phyloP scores from a whole-genome alignment of 2,329 filamentous ascomycete genomes.

The Ophiostoma sp. region DNA sequence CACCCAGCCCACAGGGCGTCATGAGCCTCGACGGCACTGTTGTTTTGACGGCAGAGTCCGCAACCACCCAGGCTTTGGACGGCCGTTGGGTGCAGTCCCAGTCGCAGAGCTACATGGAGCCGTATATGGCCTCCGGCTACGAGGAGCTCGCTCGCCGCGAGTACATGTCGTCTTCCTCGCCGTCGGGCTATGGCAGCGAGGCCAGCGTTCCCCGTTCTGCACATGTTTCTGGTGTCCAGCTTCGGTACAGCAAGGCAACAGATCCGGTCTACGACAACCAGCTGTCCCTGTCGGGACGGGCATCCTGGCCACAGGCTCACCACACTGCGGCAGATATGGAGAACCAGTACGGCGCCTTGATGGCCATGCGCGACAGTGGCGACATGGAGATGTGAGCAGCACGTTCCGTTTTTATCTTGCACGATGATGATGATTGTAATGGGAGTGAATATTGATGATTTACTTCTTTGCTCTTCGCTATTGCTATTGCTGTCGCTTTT shows the following conservation, averaged over 20 bases:
- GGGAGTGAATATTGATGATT: no score
- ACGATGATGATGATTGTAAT: no score
- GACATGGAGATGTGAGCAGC: slow-evolving; percentile 25
- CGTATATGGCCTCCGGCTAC: slow-evolving; percentile 81
- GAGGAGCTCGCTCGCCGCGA: slow-evolving; percentile 61
- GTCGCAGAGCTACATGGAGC: slow-evolving; percentile 54
- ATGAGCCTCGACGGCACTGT: neutral
- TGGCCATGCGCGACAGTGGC: slow-evolving; percentile 27
- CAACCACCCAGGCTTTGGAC: slow-evolving; percentile 47
- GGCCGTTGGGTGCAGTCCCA: slow-evolving; percentile 45
- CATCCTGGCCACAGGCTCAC: slow-evolving; percentile 45
- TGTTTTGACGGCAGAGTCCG: slow-evolving; percentile 15
- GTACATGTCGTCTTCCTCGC: slow-evolving; percentile 42
- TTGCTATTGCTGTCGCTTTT: neutral
- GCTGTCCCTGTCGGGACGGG: slow-evolving; percentile 21
- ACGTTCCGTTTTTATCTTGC: no score
- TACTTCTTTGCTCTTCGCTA: neutral
- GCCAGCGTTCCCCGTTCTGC: slow-evolving; percentile 16
- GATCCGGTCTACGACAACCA: slow-evolving; percentile 62
- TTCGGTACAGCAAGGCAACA: slow-evolving; percentile 50
- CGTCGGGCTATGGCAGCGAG: slow-evolving; percentile 11
- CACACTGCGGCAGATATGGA: slow-evolving; percentile 61
- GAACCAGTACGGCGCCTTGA: slow-evolving; percentile 59
- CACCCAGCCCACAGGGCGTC: no score
- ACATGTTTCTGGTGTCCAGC: slow-evolving; percentile 17